Percentiles rank a stretch among this genome's conserved stretches.
Conservation (phyloP, 768 basidiomycete species). For the Pulveroboletus sp. region DNA sequence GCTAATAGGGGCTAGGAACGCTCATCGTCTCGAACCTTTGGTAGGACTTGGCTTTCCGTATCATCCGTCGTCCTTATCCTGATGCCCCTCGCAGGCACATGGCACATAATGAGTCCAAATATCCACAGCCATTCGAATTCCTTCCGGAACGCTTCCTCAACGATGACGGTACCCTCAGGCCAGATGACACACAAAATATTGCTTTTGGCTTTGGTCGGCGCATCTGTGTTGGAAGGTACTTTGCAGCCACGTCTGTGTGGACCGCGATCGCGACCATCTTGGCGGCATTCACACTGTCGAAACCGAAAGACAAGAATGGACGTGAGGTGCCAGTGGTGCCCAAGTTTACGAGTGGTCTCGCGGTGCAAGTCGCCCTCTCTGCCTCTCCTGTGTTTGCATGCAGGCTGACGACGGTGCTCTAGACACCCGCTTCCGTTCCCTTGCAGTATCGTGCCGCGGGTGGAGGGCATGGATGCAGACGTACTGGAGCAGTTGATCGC, state of each 20-base stretch:
- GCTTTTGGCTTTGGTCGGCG: conserved; percentile 25
- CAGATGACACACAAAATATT: conserved; percentile 8
- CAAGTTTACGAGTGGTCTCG: conserved; percentile 10
- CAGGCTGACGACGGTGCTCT: too few relatives aligned
- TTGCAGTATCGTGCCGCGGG: too few relatives aligned
- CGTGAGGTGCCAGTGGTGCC: conserved; percentile 13
- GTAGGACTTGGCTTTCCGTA: background rate
- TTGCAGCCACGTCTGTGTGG: conserved; percentile 15
- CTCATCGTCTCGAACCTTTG: conserved; percentile 11
- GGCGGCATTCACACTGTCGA: conserved; percentile 10
- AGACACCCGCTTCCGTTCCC: too few relatives aligned
- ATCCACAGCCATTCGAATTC: conserved; percentile 20
- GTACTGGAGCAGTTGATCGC: too few relatives aligned
- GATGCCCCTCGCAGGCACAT: conserved; percentile 6
- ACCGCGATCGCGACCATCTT: conserved; percentile 10
- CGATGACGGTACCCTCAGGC: conserved; percentile 1
- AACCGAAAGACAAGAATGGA: conserved; percentile 4
- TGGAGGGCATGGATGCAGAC: too few relatives aligned
- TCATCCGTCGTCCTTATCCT: too few relatives aligned
- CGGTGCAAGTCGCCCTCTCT: conserved; percentile 2
- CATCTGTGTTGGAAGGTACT: conserved; percentile 18
- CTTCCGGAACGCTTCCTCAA: conserved; percentile 37
- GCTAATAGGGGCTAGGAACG: background rate
- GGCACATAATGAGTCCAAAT: conserved; percentile 24
- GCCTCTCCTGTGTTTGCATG: too few relatives aligned